Base-by-base conservation (phyloP, 305 asterid species). In the Petunia hybrid region DNA sequence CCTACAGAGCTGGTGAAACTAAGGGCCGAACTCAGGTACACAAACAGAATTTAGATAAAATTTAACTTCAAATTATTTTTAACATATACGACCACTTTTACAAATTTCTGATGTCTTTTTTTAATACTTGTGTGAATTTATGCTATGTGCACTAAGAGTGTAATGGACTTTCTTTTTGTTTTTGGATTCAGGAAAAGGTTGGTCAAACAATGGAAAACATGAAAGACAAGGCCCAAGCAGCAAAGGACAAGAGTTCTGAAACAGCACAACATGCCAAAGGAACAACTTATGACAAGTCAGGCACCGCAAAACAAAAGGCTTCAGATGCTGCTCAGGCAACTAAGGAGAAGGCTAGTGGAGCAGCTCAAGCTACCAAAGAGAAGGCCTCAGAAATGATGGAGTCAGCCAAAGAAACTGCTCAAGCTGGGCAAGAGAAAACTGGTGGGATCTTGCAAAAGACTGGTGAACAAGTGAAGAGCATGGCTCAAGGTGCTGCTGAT, bases 401-500 rank as follows among this genome's bases (percentile, higher is more conserved):
- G 83, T 76, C 87, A 0, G 94, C 91, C 1, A 86, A 83, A 78
- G 95, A 90, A 83, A 84, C 90, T 1, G 92, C 94, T 2, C 70
- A 82, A 80, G 90, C 95, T 0, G 97, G 97, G 48, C 89, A 88
- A 74, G 94, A 94, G 82, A 87, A 90, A 81, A 89, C 94, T 0
- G 99, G 99, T 0, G 93, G 98, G 2, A 1, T 92, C 0, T 45
- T 95, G 59, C 92, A 88, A 56, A 82, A 89, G 74, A 91, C 98
- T 0, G 98, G 98, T 5, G 92, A 90, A 48, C 97, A 92, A 71
- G 82, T 93, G 78, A 92, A 76, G 88, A 91, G 89, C 10, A 85
- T 90, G 91, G 99, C 97, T 36, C 87, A 84, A 39, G 97, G 98
- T 4, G 94, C 97, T n/a, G 88, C 97, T 10, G 97, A 91, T 0